A percentile compares a stretch with the other conserved stretches of the same genome.
phyloP scores from a whole-genome alignment of 2,329 filamentous ascomycete genomes.

The Fusarium sp. region DNA sequence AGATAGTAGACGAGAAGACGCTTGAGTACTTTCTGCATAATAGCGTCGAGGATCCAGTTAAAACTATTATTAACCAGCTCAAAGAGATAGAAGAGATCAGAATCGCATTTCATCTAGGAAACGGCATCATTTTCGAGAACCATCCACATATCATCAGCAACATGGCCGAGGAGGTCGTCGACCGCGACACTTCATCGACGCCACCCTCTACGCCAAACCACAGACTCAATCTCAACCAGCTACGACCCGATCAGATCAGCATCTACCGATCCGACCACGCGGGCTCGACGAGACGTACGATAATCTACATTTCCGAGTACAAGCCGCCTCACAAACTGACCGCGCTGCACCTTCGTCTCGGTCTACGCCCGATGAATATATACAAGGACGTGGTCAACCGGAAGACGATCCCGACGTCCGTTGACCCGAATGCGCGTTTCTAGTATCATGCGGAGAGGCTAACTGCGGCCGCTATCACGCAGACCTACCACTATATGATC shows the following conservation, averaged over 20 bases:
- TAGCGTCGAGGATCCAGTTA: constrained; percentile 48
- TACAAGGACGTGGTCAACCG: constrained; percentile 50
- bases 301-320: constrained; percentile 53
- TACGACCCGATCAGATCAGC: constrained; percentile 49
- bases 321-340: constrained; percentile 62
- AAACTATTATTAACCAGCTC: constrained; percentile 46
- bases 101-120: constrained; percentile 40
- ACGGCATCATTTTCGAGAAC: constrained; percentile 50
- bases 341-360: constrained; percentile 53
- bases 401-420: constrained; percentile 41
- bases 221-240: constrained; percentile 17
- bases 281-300: background rate
- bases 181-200: constrained; percentile 26
- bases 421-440: constrained; percentile 44
- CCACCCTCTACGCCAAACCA: constrained; percentile 19
- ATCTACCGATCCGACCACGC: constrained; percentile 18
- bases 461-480: too few relatives aligned
- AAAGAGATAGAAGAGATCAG: constrained; percentile 32
- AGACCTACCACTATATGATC: too few relatives aligned
- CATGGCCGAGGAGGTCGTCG: constrained; percentile 42
- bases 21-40: constrained; percentile 47
- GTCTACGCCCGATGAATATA: constrained; percentile 57
- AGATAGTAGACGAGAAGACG: constrained; percentile 40
- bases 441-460: background rate
- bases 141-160: constrained; percentile 45